Evolutionary conservation across 1,139 yeast genomes (phyloP), one percentile per base, ranked within the genome.

Genomic region (Geotrichum europaeum): DNA sequence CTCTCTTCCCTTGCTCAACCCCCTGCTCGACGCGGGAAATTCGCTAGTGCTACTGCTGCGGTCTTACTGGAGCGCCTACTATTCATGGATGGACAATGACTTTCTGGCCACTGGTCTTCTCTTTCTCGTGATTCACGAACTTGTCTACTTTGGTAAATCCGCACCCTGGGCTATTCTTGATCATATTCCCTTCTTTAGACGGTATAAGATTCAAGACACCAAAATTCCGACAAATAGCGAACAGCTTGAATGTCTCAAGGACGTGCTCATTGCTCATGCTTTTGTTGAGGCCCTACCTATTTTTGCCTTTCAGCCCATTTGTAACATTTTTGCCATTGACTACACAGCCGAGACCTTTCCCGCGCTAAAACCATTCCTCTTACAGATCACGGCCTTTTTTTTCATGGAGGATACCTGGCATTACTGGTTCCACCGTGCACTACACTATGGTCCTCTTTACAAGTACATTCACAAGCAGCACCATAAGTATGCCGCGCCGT

Each of bases 401-500:
- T 80, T 89, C 54, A 76, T 88, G 67, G 98, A 92, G 76, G 98
- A 92, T 72, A 80, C 90, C 63, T 92, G 97, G 97, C 98, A 92
- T 75, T 92, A 92, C 79, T 87, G 95, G 88, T 86, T 87, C 72
- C 98, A 92, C 76, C 84, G 98, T 68, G 80, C 85, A 45, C 84
- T 92, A 74, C 98, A 92, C 75, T 81, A 84, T 71, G 96, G 96
- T 59, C 81, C 84, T 66, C 85, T 92, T 72, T 92, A 92, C 81
- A 89, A 88, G 77, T 82, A 86, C 73, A 89, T 92, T 68, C 98
- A 92, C 79, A 92, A 92, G 78, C 96, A 89, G 78, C 98, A 92
- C 76, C 98, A 92, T 76, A 85, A 91, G 74, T 92, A 91, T 73
- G 96, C 97, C 32, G 97, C 97, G 50, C 98, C 98, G 40, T 92